A percentile compares a stretch with the other conserved stretches of the same genome.
Evolutionary conservation across 2,329 filamentous ascomycete species (phyloP).

Genomic region (Epichloe uncinata): DNA sequence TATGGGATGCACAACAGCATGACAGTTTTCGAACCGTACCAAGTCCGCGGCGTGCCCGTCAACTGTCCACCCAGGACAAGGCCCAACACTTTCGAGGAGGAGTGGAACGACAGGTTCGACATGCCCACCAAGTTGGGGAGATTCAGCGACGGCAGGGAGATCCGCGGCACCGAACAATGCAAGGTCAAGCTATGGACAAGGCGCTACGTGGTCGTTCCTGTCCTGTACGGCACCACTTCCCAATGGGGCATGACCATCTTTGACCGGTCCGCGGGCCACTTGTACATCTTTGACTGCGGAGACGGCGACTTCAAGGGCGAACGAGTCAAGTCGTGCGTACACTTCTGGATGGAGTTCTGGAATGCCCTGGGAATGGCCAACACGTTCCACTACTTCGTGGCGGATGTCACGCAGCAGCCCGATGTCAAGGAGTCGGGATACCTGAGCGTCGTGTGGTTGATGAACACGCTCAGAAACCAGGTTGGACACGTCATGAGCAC

Average conservation of each 20-base stretch:
- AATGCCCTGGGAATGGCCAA: constrained; percentile 8
- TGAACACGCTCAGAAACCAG: constrained; percentile 9
- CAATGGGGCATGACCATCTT: constrained; percentile 13
- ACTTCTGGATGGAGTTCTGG: constrained; percentile 12
- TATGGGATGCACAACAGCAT: constrained; percentile 11
- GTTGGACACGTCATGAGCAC: constrained; percentile 6
- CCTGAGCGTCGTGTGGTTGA: constrained; percentile 8
- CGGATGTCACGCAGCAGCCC: constrained; percentile 1
- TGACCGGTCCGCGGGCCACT: constrained; percentile 8
- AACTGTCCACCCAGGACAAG: not conserved
- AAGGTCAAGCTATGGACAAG: constrained; percentile 1
- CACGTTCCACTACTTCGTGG: constrained; percentile 10
- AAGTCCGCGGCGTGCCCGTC: not conserved
- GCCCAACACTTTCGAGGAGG: not conserved
- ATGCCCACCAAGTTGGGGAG: constrained; percentile 2
- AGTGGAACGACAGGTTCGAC: constrained; percentile 3
- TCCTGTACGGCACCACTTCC: constrained; percentile 2
- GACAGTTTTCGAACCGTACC: constrained; percentile 5
- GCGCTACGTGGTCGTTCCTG: constrained; percentile 9
- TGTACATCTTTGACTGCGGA: constrained; percentile 12
- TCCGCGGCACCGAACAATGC: not conserved
- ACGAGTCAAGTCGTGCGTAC: constrained; percentile 7
- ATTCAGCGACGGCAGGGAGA: not conserved
- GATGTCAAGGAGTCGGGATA: constrained; percentile 6
- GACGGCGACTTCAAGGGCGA: not conserved